These are phyloP conservation scores for Yamadazyma triangularis DNA, from an alignment of 1,139 yeast genomes.

Conservation along the genomic window DNA sequence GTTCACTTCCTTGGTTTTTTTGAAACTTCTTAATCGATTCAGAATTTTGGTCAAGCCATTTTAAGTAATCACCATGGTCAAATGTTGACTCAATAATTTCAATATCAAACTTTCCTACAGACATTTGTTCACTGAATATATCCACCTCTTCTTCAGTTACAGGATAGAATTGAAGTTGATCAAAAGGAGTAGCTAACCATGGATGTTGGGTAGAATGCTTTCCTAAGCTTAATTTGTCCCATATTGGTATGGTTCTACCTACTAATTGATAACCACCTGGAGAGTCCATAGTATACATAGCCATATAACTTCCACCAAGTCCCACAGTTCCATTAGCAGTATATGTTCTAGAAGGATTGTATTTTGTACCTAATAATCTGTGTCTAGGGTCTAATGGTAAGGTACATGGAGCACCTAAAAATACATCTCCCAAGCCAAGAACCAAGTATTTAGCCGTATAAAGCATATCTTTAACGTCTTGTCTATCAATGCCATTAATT, in stretches of 20 bases:
- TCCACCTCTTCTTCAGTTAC: conserved; percentile 83
- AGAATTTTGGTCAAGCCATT: conserved; percentile 72
- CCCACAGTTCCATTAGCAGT: conserved; percentile 98
- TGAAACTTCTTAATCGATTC: conserved; percentile 71
- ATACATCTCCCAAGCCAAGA: conserved; percentile 94
- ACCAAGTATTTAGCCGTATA: conserved; percentile 89
- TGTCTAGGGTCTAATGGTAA: conserved; percentile 97
- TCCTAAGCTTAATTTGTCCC: conserved; percentile 90
- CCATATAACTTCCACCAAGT: conserved; percentile 97
- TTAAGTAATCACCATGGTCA: conserved; percentile 72
- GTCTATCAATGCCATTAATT: conserved; percentile 75
- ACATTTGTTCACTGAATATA: conserved; percentile 61
- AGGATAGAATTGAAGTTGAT: conserved; percentile 91
- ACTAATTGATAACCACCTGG: conserved; percentile 98
- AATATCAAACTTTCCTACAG: conserved; percentile 75
- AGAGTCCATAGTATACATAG: conserved; percentile 96
- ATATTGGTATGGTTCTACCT: conserved; percentile 94
- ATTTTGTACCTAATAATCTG: conserved; percentile 85
- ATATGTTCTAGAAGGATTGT: conserved; percentile 92
- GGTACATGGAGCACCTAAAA: conserved; percentile 97
- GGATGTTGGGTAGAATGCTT: conserved; percentile 61
- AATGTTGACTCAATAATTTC: conserved; percentile 74
- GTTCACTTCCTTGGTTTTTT: conserved; percentile 64
- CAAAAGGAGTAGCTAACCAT: conserved; percentile 89
- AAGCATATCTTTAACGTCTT: conserved; percentile 74